Evolutionary conservation across 2,329 filamentous ascomycete genomes (phyloP).

Genomic region (Knoxdaviesia proteae): DNA sequence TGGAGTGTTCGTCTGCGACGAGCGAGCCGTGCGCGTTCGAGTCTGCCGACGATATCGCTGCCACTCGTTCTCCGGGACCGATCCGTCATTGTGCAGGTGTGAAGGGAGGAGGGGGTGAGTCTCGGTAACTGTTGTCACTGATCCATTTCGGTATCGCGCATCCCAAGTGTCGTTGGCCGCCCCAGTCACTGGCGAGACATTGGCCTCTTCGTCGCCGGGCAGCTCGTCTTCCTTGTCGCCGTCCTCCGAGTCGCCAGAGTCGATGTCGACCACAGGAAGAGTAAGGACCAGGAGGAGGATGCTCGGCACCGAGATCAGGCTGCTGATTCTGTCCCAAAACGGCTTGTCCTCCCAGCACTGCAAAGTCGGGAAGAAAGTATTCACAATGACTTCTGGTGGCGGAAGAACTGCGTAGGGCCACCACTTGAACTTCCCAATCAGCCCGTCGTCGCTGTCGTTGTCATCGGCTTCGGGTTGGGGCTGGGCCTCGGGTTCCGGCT

Average conservation of each 20-base stretch:
- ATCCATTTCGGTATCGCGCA: no score
- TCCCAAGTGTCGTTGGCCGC: neutral
- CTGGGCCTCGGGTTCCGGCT: no score
- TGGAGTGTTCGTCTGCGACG: constrained; percentile 12
- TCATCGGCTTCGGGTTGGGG: neutral
- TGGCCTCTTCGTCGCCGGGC: neutral
- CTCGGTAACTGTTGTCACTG: no score
- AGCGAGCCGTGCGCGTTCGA: constrained; percentile 11
- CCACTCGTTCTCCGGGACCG: constrained; percentile 23
- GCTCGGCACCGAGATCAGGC: constrained; percentile 66
- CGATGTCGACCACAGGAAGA: constrained; percentile 69
- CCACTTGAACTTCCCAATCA: constrained; percentile 25
- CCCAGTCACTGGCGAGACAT: constrained; percentile 15
- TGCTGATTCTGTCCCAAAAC: constrained; percentile 68
- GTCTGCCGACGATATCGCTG: constrained; percentile 33
- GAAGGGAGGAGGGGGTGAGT: no score
- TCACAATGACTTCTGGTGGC: constrained; percentile 45
- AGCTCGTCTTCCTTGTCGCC: constrained; percentile 1
- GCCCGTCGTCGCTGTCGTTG: constrained; percentile 3
- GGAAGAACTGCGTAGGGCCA: constrained; percentile 66
- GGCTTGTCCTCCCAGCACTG: constrained; percentile 63
- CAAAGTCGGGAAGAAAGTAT: constrained; percentile 72
- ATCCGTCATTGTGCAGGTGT: no score
- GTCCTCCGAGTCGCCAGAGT: constrained; percentile 23
- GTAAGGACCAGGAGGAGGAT: constrained; percentile 82